A percentile compares a stretch with the other conserved stretches of the same genome.
phyloP scores from a whole-genome alignment of 192 early-diverging fungal species.

The Lunasporangiospora selenospora region DNA sequence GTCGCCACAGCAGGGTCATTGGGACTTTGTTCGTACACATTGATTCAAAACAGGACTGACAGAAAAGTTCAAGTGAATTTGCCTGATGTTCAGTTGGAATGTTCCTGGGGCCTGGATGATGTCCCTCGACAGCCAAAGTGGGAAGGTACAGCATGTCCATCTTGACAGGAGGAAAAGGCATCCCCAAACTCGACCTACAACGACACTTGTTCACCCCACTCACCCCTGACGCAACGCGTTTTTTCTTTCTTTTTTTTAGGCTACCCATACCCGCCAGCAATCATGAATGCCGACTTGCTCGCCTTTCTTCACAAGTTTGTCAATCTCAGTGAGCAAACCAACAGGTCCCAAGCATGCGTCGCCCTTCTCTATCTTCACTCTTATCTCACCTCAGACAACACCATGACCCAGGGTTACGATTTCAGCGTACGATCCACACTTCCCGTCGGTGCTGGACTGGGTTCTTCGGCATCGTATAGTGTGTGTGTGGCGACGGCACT shows the following conservation, averaged over 20 bases:
- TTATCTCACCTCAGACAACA: constrained; percentile 46
- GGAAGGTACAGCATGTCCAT: constrained; percentile 27
- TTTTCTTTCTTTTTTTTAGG: constrained; percentile 2
- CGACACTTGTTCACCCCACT: background rate
- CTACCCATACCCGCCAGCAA: constrained; percentile 45
- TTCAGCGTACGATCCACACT: constrained; percentile 75
- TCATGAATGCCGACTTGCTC: constrained; percentile 45
- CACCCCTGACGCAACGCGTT: background rate
- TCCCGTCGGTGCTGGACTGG: constrained; percentile 94
- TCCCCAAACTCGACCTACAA: background rate
- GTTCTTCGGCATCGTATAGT: constrained; percentile 93
- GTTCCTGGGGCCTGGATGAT: constrained; percentile 39
- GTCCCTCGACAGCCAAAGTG: constrained; percentile 37
- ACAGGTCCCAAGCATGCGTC: constrained; percentile 53
- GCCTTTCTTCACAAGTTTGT: constrained; percentile 35
- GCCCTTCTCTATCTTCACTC: constrained; percentile 75
- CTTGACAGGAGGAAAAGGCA: background rate
- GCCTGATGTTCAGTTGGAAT: constrained; percentile 67
- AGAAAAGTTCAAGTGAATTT: constrained; percentile 55
- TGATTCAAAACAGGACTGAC: constrained; percentile 61
- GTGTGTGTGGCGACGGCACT: constrained; percentile 82
- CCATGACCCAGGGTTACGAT: constrained; percentile 52
- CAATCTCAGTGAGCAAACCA: constrained; percentile 22
- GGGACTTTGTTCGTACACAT: constrained; percentile 76
- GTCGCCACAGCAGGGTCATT: constrained; percentile 84